These are phyloP conservation scores for Gracilaria gracilis DNA, from an alignment of 23 red algal genomes.

Conservation along the genomic window DNA sequence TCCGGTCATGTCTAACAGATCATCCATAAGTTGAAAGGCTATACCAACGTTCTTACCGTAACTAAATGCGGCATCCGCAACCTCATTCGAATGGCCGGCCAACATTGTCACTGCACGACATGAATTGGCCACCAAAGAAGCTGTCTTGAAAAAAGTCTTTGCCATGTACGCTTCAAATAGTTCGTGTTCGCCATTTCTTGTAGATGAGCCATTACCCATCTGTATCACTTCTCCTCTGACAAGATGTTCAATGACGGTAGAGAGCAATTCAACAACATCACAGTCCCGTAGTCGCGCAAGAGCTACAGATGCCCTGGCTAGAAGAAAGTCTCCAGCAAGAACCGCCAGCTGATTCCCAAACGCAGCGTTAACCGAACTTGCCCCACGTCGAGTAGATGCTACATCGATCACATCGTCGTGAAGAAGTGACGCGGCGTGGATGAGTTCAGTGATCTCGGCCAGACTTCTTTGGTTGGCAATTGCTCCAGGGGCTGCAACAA, in stretches of 20 bases:
- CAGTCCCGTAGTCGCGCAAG: slow-evolving; percentile 93
- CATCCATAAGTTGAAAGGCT: slow-evolving; percentile 96
- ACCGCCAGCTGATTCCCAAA: slow-evolving; percentile 99
- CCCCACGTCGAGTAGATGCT: slow-evolving; percentile 82
- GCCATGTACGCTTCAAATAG: slow-evolving; percentile 79
- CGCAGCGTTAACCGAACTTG: slow-evolving; percentile 78
- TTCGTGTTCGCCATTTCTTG: not conserved
- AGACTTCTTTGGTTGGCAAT: slow-evolving; percentile 65
- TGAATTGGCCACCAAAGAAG: slow-evolving; percentile 96
- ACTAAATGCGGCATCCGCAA: slow-evolving; percentile 77
- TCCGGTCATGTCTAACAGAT: slow-evolving; percentile 87
- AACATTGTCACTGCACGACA: slow-evolving; percentile 94
- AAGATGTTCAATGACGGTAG: slow-evolving; percentile 97
- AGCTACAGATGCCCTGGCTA: slow-evolving; percentile 87
- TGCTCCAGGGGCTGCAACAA: slow-evolving; percentile 28
- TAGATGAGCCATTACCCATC: slow-evolving; percentile 37
- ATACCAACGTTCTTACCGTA: slow-evolving; percentile 95
- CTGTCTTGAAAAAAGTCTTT: slow-evolving; percentile 98
- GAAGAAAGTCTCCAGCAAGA: slow-evolving; percentile 97
- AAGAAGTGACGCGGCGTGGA: slow-evolving; percentile 94
- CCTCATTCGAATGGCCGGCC: slow-evolving; percentile 46
- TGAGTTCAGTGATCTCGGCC: slow-evolving; percentile 97
- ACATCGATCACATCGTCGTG: slow-evolving; percentile 99
- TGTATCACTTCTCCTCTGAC: slow-evolving; percentile 98
- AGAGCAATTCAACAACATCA: slow-evolving; percentile 95